phyloP scores from a whole-genome alignment of 2,329 filamentous ascomycete genomes.

The Myriosclerotinia duriaeana region DNA sequence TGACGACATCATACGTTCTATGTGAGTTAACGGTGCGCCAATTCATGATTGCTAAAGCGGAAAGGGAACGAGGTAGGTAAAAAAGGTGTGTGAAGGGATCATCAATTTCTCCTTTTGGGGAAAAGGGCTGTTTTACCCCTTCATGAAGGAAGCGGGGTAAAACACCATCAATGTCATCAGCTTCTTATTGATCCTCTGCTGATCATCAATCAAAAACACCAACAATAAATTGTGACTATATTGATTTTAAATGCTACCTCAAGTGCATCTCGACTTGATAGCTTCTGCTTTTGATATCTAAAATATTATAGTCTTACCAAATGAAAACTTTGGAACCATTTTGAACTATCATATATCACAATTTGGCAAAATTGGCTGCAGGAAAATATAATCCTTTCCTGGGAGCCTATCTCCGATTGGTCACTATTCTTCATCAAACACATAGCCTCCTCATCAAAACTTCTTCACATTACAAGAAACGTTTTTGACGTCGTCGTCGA shows the following conservation, averaged over 20 bases:
- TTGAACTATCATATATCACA: conserved; percentile 3
- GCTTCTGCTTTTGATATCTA: not conserved
- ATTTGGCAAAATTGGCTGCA: not conserved
- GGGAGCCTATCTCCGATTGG: not conserved
- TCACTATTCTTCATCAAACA: not conserved
- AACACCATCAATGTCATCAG: not conserved
- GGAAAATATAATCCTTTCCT: not conserved
- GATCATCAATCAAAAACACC: not conserved
- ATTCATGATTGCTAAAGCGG: not conserved
- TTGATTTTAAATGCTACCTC: not conserved
- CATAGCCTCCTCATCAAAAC: not conserved
- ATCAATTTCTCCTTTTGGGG: not conserved
- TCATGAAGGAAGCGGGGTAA: conserved; percentile 4
- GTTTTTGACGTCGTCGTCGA: not conserved
- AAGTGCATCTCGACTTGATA: not conserved
- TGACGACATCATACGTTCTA: conserved; percentile 7
- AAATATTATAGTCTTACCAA: not conserved
- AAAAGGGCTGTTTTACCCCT: not conserved
- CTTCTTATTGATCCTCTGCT: not conserved
- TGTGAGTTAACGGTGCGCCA: not conserved
- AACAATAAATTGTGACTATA: not conserved
- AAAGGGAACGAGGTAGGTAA: not conserved
- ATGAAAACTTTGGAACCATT: too few species aligned
- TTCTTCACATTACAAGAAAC: not conserved
- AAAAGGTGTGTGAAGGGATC: not conserved